These are phyloP conservation scores for Platanus orientalis DNA, from an alignment of 164 flowering plant species.

Conservation along the genomic window DNA sequence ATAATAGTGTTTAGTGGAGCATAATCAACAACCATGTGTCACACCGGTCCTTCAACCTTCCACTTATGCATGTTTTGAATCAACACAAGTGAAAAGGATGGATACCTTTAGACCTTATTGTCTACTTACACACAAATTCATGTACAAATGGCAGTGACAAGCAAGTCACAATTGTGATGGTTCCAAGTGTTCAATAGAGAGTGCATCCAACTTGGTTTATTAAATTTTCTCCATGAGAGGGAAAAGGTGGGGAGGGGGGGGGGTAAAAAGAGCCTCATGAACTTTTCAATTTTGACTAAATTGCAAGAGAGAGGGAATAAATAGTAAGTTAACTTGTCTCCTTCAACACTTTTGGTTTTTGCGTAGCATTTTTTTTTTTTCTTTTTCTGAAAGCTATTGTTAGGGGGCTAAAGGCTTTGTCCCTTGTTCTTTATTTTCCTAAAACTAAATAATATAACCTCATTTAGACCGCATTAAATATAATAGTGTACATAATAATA, in stretches of 20 bases:
- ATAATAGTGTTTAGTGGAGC: background rate
- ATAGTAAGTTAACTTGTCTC: constrained; percentile 1
- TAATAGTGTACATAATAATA: too few species aligned
- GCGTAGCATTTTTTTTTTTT: too few species aligned
- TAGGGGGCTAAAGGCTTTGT: too few species aligned
- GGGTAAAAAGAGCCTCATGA: background rate
- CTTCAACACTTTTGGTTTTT: background rate
- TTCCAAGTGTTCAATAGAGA: background rate
- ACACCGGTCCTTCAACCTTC: background rate
- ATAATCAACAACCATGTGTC: background rate
- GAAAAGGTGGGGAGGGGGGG: too few species aligned
- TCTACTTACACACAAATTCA: background rate
- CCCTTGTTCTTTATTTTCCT: too few species aligned
- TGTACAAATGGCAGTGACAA: background rate
- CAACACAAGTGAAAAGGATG: background rate
- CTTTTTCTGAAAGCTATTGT: too few species aligned
- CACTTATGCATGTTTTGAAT: background rate
- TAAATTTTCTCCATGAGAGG: background rate
- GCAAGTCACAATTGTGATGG: background rate
- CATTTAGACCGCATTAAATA: too few species aligned
- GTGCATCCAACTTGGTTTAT: background rate
- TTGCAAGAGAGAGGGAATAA: background rate
- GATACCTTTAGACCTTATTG: background rate
- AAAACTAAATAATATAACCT: too few species aligned
- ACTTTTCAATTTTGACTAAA: constrained; percentile 1